These are phyloP conservation scores for California macrophylla DNA, from an alignment of 441 rosid genomes.

Conservation along the genomic window DNA sequence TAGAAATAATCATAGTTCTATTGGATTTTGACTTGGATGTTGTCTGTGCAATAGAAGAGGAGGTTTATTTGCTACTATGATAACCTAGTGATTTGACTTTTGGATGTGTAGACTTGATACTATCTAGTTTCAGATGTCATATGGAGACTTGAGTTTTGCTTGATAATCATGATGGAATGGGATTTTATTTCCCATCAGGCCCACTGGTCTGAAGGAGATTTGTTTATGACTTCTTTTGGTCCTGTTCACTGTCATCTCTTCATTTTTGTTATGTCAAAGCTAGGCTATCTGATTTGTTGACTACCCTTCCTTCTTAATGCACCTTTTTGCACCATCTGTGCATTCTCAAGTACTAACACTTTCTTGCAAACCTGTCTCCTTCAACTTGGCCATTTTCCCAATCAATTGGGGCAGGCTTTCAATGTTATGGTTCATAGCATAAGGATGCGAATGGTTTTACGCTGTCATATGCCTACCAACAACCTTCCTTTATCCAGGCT, in stretches of 20 bases:
- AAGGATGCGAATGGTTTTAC: no score
- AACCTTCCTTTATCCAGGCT: no score
- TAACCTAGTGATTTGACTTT: background rate
- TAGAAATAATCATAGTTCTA: background rate
- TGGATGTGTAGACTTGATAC: background rate
- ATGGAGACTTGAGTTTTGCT: background rate
- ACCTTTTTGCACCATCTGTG: conserved; percentile 1
- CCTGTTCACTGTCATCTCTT: background rate
- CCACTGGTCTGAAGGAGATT: background rate
- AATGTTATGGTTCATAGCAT: no score
- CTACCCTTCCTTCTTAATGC: background rate
- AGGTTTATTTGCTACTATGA: background rate
- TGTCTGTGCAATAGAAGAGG: background rate
- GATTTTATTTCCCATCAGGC: background rate
- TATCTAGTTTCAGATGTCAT: background rate
- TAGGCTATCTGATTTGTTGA: background rate
- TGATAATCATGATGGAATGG: background rate
- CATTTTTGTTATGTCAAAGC: background rate
- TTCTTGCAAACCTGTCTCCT: background rate
- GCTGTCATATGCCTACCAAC: no score
- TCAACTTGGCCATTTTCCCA: no score
- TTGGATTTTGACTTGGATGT: background rate
- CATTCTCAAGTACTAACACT: background rate
- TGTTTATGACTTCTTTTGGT: background rate
- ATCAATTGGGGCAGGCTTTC: no score